Evolutionary conservation across 257 asterid genomes (phyloP), one percentile per base, ranked within the genome.

Genomic region (Solanum microdontum): DNA sequence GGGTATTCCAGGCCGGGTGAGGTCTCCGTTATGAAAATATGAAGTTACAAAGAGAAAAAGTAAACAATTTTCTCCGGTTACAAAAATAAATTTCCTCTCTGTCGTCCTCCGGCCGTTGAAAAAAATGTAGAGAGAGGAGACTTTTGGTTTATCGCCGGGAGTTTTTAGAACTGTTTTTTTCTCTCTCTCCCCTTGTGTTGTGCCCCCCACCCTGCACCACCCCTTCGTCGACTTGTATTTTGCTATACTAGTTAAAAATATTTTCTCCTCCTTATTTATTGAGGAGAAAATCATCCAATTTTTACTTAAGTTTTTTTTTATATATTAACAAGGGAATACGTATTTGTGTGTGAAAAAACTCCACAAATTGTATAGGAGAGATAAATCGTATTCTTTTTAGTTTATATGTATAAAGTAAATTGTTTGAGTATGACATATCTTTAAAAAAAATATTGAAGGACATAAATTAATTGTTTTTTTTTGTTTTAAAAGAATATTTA

Each of bases 61-160:
- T 79, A 40, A 43, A 14, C 17, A 34, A 74, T 74, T 34, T 74
- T 34, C 48, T 23, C 58, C 83, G 83, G 24, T 33, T 72, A 6
- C 0, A 33, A 17, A 72, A 72, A 69, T 15, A 10, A 70, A 15
- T 17, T 58, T 74, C 64, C 66, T 28, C 84, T 80, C 39, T 80
- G 68, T 40, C 8, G 12, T 55, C 64, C 64, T 24, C n/a, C n/a
- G 84, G 19, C 28, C 34, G 73, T 30, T 69, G 37, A 33, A 45
- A 80, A 77, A 80, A 77, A 11, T 77, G 19, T 51, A 17, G 11
- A 82, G 85, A 82, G 85, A 82, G 85, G 85, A 82, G 30, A 48
- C 69, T 82, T 82, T 17, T 82, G 70, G 69, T 82, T 48, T 28
- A 51, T 82, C 85, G 69, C 85, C 85, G 85, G 85, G 70, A 82